Evolutionary conservation across 2,329 filamentous ascomycete species (phyloP).

Genomic region (Metarhizium robertsii): DNA sequence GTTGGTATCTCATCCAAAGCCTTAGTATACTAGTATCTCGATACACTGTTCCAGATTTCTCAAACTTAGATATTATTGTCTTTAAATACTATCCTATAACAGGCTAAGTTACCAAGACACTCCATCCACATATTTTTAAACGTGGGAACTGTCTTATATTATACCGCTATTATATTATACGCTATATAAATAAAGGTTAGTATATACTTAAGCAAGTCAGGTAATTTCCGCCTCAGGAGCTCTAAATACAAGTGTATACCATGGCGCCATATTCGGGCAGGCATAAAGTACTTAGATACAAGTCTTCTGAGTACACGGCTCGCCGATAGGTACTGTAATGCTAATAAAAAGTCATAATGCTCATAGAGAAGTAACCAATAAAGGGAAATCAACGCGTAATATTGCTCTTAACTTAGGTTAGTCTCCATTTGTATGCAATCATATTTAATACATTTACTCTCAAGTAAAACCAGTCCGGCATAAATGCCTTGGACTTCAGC

Average conservation of each 20-base stretch:
- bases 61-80: slow-evolving; percentile 59
- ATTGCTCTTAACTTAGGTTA: slow-evolving; percentile 57
- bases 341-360: slow-evolving; percentile 79
- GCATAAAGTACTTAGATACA: slow-evolving; percentile 80
- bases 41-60: slow-evolving; percentile 74
- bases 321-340: slow-evolving; percentile 76
- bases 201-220: slow-evolving; percentile 78
- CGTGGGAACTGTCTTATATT: slow-evolving; percentile 71
- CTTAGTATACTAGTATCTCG: slow-evolving; percentile 74
- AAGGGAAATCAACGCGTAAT: slow-evolving; percentile 78
- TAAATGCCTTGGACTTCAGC: slow-evolving; percentile 81
- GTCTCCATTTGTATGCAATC: slow-evolving; percentile 47
- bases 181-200: slow-evolving; percentile 80
- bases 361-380: slow-evolving; percentile 48
- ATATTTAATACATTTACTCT: slow-evolving; percentile 78
- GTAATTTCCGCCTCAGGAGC: slow-evolving; percentile 63
- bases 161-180: slow-evolving; percentile 90
- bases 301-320: slow-evolving; percentile 62
- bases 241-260: slow-evolving; percentile 84
- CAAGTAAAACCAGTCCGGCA: slow-evolving; percentile 74
- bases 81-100: slow-evolving; percentile 86
- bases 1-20: slow-evolving; percentile 68
- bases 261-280: slow-evolving; percentile 86
- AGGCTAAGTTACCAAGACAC: slow-evolving; percentile 75
- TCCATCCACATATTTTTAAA: slow-evolving; percentile 93